Base-by-base conservation (phyloP, 768 basidiomycete genomes). In the Trichaptum fuscoviolaceum region DNA sequence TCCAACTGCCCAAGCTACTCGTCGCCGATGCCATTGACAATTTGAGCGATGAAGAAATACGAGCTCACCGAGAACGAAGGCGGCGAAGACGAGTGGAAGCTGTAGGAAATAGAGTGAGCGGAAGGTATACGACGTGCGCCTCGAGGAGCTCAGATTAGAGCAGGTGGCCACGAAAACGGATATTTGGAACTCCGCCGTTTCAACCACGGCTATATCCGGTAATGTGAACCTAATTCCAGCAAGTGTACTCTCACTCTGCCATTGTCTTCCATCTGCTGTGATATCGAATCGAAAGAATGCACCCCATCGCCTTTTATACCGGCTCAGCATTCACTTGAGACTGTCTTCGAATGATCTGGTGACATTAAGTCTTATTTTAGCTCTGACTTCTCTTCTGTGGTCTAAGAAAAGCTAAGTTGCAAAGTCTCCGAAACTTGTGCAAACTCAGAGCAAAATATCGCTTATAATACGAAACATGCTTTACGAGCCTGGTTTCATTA, bases 41-140 rank as follows among this genome's bases (percentile, higher is more conserved):
- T 52, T 20, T 15, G 42, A 52, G 42, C 42, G 42, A 52, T 52
- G 15, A 52, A 52, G 42, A 52, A 52, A 30, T 12, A 12, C 42
- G 42, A 52, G 42, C 42, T 52, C 42, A 52, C 42, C 42, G 42
- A 20, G 42, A 52, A 52, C 42, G 42, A 52, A 52, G 20, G 42
- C 42, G 10, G 42, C 42, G 10, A 52, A 20, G 42, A 52, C 42
- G 42, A 20, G 42, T 52, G 42, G 42, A 52, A 2, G 20, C 42
- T 12, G 42, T 52, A 52, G 42, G 42, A 52, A 52, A 52, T 52
- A 52, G 42, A 52, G 42, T 52, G 42, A 52, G 42, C 42, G 42
- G 42, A 52, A 52, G 42, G 42, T 52, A 52, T 52, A 52, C 42
- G 42, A 52, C 42, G 42, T 52, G 42, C 42, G 42, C 42, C 42